Conservation (phyloP, 768 basidiomycete genomes). For the Fomitopsis pulvina region DNA sequence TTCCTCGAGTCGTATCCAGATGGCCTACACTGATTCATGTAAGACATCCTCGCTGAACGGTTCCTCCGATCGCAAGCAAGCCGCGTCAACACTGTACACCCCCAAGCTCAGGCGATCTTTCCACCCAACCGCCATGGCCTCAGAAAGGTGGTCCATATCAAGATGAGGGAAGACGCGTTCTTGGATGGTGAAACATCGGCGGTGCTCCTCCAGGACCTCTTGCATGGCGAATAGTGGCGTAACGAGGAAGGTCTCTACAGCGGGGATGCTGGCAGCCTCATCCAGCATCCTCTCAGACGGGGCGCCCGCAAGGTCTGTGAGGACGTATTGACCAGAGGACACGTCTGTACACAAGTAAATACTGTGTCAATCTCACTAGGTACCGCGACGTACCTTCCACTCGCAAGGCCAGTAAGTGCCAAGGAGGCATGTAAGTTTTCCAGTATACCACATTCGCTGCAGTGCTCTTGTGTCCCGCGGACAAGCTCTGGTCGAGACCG, state of each 20-base stretch:
- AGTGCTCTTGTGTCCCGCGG: not conserved
- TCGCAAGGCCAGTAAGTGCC: conserved; percentile 27
- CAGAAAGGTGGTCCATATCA: conserved; percentile 30
- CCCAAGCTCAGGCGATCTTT: conserved; percentile 27
- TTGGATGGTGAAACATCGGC: conserved; percentile 20
- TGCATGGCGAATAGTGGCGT: conserved; percentile 24
- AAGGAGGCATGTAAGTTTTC: conserved; percentile 36
- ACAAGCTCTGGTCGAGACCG: not conserved
- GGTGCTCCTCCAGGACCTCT: conserved; percentile 12
- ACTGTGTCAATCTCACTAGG: not conserved
- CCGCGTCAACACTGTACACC: conserved; percentile 21
- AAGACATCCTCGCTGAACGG: not conserved
- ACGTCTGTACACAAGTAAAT: conserved; percentile 17
- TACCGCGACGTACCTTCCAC: conserved; percentile 15
- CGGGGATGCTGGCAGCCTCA: conserved; percentile 11
- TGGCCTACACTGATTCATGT: not conserved
- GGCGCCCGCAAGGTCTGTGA: conserved; percentile 27
- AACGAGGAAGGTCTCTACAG: conserved; percentile 18
- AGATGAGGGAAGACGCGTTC: conserved; percentile 30
- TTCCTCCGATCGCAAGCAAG: conserved; percentile 4
- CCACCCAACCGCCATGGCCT: conserved; percentile 24
- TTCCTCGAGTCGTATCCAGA: too few relatives aligned
- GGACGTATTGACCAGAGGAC: conserved; percentile 11
- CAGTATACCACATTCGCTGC: conserved; percentile 25
- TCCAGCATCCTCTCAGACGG: conserved; percentile 13